phyloP scores from a whole-genome alignment of 495 filamentous ascomycete genomes.

The Talaromyces wortmannii region DNA sequence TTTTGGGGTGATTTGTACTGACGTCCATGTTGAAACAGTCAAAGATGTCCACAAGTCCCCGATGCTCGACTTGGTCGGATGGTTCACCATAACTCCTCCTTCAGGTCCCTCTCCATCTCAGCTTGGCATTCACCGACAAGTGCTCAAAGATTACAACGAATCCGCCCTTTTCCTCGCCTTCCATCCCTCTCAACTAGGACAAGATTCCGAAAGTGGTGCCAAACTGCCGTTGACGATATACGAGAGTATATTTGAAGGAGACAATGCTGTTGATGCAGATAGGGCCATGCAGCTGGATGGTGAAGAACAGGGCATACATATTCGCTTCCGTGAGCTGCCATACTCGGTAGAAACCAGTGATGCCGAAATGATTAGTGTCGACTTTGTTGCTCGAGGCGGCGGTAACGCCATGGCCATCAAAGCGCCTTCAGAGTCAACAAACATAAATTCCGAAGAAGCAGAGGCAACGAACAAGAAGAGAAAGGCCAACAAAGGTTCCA shows the following conservation, averaged over 20 bases:
- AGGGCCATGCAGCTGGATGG: constrained; percentile 70
- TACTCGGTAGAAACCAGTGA: constrained; percentile 90
- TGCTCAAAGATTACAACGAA: constrained; percentile 71
- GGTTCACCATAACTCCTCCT: constrained; percentile 79
- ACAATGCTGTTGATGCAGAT: constrained; percentile 46
- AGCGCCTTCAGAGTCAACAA: constrained; percentile 9
- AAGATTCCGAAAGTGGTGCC: constrained; percentile 47
- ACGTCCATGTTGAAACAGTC: constrained; percentile 39
- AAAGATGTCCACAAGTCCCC: constrained; percentile 83
- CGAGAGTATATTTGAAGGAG: constrained; percentile 73
- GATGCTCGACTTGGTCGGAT: constrained; percentile 81
- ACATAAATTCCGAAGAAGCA: not conserved
- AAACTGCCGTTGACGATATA: constrained; percentile 88
- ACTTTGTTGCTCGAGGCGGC: constrained; percentile 78
- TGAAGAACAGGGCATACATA: constrained; percentile 44
- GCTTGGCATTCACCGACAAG: constrained; percentile 69
- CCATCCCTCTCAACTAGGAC: constrained; percentile 54
- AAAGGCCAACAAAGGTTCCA: constrained; percentile 26
- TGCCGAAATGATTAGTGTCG: constrained; percentile 94
- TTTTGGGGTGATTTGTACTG: constrained; percentile 4
- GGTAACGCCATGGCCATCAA: constrained; percentile 66
- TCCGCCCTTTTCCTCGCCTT: constrained; percentile 83
- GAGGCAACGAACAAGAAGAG: constrained; percentile 6
- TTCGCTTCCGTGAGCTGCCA: constrained; percentile 76
- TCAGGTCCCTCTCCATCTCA: constrained; percentile 60